Conservation (phyloP, 345 rosid genomes). For the Aquilaria yunnanensis region DNA sequence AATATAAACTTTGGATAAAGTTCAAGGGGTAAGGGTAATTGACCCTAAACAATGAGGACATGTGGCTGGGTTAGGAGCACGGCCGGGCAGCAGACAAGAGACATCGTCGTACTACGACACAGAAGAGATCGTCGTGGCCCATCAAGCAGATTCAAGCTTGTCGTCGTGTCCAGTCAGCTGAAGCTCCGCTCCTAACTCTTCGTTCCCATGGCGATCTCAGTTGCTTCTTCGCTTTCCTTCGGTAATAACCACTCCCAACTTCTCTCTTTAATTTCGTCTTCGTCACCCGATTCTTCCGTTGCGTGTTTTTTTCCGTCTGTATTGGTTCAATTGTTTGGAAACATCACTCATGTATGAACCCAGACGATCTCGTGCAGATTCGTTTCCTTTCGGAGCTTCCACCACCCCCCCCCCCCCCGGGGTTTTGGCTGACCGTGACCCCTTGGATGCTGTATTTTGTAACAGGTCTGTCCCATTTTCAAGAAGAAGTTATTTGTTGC, state of each 20-base stretch:
- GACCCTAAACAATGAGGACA: too few species aligned
- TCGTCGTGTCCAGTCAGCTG: not conserved
- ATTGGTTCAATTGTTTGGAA: not conserved
- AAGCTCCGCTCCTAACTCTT: constrained; percentile 7
- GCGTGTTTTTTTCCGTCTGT: constrained; percentile 6
- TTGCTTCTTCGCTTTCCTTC: constrained; percentile 53
- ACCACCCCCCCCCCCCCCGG: too few species aligned
- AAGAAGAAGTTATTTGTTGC: constrained; percentile 47
- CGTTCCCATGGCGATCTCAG: constrained; percentile 65
- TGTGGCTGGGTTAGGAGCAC: too few species aligned
- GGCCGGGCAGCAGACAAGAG: too few species aligned
- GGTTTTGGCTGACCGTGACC: not conserved
- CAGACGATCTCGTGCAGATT: not conserved
- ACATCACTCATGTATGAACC: constrained; percentile 1
- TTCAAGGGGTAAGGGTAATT: too few species aligned
- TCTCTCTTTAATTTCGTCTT: not conserved
- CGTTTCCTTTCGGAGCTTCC: not conserved
- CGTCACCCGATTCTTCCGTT: not conserved
- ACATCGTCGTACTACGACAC: too few species aligned
- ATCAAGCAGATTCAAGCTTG: not conserved
- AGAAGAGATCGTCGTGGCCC: not conserved
- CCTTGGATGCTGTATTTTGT: constrained; percentile 1
- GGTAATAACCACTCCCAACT: constrained; percentile 30
- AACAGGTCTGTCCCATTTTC: constrained; percentile 57
- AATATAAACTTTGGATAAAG: too few species aligned